Evolutionary conservation across 1,139 yeast genomes (phyloP).

Genomic region (Saccharomyces hybrid): DNA sequence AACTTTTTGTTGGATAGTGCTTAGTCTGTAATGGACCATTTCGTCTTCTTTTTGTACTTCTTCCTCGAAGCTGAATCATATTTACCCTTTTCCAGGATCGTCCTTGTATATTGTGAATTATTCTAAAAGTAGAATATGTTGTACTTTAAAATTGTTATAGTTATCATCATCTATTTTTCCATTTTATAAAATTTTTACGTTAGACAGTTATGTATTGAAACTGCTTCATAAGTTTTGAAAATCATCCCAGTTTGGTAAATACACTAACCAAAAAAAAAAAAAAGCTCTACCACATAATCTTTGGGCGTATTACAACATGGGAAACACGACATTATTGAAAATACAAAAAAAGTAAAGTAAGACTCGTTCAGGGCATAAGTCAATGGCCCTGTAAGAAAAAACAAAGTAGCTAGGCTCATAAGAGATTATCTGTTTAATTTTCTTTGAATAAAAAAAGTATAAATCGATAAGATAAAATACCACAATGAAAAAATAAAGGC

Average conservation of each 20-base stretch:
- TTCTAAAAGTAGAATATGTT: not conserved
- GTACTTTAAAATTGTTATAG: not conserved
- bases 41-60: not conserved
- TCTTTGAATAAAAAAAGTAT: not conserved
- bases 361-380: not conserved
- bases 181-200: not conserved
- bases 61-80: not conserved
- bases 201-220: not conserved
- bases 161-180: conserved; percentile 14
- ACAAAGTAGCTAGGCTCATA: not conserved
- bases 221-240: not conserved
- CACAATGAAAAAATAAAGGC: not conserved
- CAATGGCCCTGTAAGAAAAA: not conserved
- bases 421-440: not conserved
- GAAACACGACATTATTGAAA: not conserved
- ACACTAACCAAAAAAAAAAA: not conserved
- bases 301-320: not conserved
- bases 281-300: not conserved
- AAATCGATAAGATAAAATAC: not conserved
- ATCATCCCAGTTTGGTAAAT: not conserved
- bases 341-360: not conserved
- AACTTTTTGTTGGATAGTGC: conserved; percentile 72
- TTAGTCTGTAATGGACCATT: conserved; percentile 5
- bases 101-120: not conserved
- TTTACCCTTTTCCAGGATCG: not conserved